Evolutionary conservation across 2,329 filamentous ascomycete genomes (phyloP).

Genomic region (Apiospora pterosperma): DNA sequence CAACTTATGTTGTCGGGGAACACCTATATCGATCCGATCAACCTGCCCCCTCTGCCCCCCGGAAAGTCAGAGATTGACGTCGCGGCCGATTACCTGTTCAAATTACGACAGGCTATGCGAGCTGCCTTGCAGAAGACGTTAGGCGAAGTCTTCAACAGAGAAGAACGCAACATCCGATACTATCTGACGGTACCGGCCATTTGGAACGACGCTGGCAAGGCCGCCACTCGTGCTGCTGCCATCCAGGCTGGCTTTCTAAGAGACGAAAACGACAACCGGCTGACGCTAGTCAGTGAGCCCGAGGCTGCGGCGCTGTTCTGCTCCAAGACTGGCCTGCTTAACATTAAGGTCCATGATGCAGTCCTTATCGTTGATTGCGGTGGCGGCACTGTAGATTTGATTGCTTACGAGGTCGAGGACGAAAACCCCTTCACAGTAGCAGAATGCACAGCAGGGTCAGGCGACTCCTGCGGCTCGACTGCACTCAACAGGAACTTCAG

Average conservation of each 20-base stretch:
- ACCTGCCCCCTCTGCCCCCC: slow-evolving; percentile 91
- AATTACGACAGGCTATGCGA: slow-evolving; percentile 94
- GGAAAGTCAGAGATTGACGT: slow-evolving; percentile 99
- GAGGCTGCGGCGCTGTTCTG: slow-evolving; percentile 98
- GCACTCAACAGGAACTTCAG: slow-evolving; percentile 5
- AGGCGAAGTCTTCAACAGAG: slow-evolving; percentile 95
- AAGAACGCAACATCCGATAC: slow-evolving; percentile 97
- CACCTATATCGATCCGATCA: slow-evolving; percentile 98
- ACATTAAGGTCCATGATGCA: slow-evolving; percentile 88
- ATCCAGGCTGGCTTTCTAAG: slow-evolving; percentile 96
- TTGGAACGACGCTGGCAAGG: slow-evolving; percentile 98
- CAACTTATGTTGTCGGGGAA: slow-evolving; percentile 98
- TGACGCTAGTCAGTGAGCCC: slow-evolving; percentile 93
- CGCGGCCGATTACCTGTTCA: slow-evolving; percentile 98
- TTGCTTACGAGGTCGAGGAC: slow-evolving; percentile 6
- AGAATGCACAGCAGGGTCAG: slow-evolving; percentile 4
- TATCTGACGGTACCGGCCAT: slow-evolving; percentile 98
- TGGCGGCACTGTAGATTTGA: slow-evolving; percentile 7
- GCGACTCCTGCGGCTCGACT: slow-evolving; percentile 5
- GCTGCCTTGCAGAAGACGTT: slow-evolving; percentile 93
- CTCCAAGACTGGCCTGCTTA: slow-evolving; percentile 91
- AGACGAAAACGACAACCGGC: slow-evolving; percentile 94
- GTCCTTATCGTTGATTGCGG: slow-evolving; percentile 5
- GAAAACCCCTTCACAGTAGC: slow-evolving; percentile 4
- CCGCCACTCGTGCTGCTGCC: slow-evolving; percentile 89